Percentiles rank a stretch among this genome's conserved stretches.
These are phyloP conservation scores for Marasmius tenuissimus DNA, from an alignment of 1,284 basidiomycete genomes.

Conservation along the genomic window DNA sequence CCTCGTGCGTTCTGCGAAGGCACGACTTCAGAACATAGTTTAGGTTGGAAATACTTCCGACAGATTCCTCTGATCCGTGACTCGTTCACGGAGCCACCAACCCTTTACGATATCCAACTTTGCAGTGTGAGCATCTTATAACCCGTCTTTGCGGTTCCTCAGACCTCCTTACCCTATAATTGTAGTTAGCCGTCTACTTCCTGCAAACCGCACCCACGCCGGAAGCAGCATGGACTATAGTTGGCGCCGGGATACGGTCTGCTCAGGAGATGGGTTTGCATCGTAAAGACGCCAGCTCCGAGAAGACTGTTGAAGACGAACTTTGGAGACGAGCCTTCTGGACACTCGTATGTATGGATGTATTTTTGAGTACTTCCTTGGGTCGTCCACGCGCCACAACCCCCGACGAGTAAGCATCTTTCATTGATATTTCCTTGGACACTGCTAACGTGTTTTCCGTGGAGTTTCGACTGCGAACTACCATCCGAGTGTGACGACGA, in stretches of 20 bases:
- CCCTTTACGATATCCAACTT: background rate
- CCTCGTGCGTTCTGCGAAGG: slow-evolving; percentile 35
- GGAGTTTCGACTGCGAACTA: slow-evolving; percentile 11
- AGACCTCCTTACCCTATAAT: background rate
- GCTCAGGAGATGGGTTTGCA: slow-evolving; percentile 34
- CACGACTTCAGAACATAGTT: slow-evolving; percentile 33
- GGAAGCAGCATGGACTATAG: slow-evolving; percentile 52
- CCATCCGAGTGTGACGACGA: slow-evolving; percentile 16
- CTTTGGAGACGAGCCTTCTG: slow-evolving; percentile 60
- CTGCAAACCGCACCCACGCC: slow-evolving; percentile 48
- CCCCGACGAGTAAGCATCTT: slow-evolving; percentile 16
- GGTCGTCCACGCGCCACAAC: slow-evolving; percentile 18
- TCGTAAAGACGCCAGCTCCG: slow-evolving; percentile 14
- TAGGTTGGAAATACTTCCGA: slow-evolving; percentile 39
- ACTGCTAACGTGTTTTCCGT: background rate
- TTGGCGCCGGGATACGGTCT: slow-evolving; percentile 52
- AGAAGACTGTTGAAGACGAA: slow-evolving; percentile 41
- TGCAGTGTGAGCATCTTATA: background rate
- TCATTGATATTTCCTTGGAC: background rate
- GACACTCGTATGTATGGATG: slow-evolving; percentile 29
- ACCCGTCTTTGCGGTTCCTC: background rate
- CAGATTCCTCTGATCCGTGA: background rate
- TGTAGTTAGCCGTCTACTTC: slow-evolving; percentile 34
- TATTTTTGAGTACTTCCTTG: slow-evolving; percentile 20
- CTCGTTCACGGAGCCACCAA: background rate